These are phyloP conservation scores for Otatea glauca DNA, from an alignment of 176 grass and related monocot genomes.

Conservation along the genomic window DNA sequence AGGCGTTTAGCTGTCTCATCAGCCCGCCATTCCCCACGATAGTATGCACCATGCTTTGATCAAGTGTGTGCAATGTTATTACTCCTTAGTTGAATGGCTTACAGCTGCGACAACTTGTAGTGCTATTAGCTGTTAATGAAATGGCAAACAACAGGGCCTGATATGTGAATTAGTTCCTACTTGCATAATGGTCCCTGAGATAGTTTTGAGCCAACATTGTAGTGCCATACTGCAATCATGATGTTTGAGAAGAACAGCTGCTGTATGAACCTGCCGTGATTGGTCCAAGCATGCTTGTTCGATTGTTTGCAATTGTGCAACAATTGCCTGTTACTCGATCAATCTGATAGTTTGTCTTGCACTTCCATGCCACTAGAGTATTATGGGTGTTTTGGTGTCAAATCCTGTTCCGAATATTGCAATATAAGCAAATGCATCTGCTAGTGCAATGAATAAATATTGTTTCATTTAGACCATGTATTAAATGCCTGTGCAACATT, in stretches of 20 bases:
- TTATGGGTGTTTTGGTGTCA: background rate
- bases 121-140: constrained; percentile 31
- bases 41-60: constrained; percentile 55
- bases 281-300: background rate
- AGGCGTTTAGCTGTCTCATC: constrained; percentile 78
- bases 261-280: background rate
- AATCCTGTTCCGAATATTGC: constrained; percentile 26
- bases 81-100: background rate
- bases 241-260: background rate
- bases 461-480: background rate
- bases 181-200: background rate
- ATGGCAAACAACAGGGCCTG: background rate
- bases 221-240: background rate
- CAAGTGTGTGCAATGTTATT: constrained; percentile 30
- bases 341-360: background rate
- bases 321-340: constrained; percentile 1
- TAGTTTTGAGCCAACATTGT: constrained; percentile 9
- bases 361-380: background rate
- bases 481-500: constrained; percentile 6
- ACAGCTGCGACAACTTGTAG: background rate
- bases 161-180: constrained; percentile 1
- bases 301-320: background rate
- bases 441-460: background rate
- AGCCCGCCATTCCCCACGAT: constrained; percentile 84
- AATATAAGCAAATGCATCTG: background rate